Conservation (phyloP, 495 filamentous ascomycete genomes). For the Rusavskia elegans region DNA sequence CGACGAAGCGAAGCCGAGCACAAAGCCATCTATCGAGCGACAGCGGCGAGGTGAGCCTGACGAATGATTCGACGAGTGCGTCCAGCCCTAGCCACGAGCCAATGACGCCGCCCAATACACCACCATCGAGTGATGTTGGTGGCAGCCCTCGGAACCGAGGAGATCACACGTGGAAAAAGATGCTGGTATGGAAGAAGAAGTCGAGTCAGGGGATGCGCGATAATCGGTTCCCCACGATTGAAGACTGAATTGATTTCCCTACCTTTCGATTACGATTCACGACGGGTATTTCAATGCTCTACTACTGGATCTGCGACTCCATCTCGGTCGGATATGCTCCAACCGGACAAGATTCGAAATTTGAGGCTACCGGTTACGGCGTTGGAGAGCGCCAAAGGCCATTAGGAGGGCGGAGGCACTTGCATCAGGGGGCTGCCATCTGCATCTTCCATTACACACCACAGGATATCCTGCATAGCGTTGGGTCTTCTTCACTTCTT, state of each 20-base stretch:
- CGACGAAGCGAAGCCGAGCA: conserved; percentile 20
- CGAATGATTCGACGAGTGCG: conserved; percentile 32
- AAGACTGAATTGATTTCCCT: conserved; percentile 6
- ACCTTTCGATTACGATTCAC: not conserved
- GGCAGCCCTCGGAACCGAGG: conserved; percentile 35
- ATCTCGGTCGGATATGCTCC: too few relatives aligned
- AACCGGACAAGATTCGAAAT: too few relatives aligned
- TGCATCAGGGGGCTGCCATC: too few relatives aligned
- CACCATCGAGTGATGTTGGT: conserved; percentile 49
- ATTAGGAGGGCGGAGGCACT: too few relatives aligned
- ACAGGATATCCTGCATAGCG: not conserved
- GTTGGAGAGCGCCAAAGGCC: too few relatives aligned
- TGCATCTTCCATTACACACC: not conserved
- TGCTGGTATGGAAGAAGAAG: conserved; percentile 58
- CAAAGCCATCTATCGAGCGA: conserved; percentile 21
- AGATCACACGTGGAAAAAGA: conserved; percentile 66
- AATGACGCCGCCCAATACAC: conserved; percentile 82
- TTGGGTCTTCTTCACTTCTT: not conserved
- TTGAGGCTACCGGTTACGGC: too few relatives aligned
- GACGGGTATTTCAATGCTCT: too few relatives aligned
- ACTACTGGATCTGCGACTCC: too few relatives aligned
- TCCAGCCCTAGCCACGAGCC: conserved; percentile 35
- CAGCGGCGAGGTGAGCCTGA: conserved; percentile 27
- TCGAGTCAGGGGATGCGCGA: conserved; percentile 20
- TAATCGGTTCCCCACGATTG: conserved; percentile 14